These are phyloP conservation scores for Tetrahymena thermophila DNA, from an alignment of 73 alveolate species.

Conservation along the genomic window DNA sequence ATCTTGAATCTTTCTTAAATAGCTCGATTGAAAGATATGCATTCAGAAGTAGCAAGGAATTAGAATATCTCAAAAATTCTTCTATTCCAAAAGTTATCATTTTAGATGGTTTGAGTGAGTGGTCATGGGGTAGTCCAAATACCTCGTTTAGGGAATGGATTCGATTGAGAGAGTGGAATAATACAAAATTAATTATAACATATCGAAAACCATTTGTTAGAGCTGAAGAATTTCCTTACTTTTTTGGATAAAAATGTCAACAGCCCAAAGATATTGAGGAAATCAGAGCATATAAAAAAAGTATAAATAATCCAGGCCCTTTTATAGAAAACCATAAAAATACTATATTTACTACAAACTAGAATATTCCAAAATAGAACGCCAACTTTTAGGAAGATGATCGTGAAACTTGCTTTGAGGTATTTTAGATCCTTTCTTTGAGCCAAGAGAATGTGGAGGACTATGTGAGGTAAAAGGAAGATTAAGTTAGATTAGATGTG, in stretches of 20 bases:
- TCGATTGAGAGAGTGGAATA: not conserved
- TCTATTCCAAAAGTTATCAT: not conserved
- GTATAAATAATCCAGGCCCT: not conserved
- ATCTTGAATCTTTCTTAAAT: not conserved
- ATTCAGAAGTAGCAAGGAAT: not conserved
- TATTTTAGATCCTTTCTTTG: not conserved
- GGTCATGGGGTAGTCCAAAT: conserved; percentile 2
- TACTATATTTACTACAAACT: not conserved
- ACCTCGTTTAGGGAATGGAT: not conserved
- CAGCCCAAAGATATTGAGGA: not conserved
- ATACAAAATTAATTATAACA: not conserved
- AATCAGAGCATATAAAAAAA: not conserved
- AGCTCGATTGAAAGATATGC: not conserved
- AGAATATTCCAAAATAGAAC: not conserved
- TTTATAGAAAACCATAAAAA: not conserved
- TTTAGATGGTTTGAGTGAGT: not conserved
- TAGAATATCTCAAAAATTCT: not conserved
- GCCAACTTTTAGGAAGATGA: not conserved
- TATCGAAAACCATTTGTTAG: not conserved
- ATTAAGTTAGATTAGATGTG: not conserved
- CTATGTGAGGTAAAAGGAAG: not conserved
- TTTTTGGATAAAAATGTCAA: not conserved
- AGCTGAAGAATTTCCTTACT: not conserved
- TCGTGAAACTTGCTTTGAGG: not conserved
- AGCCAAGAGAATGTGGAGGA: not conserved